These are phyloP conservation scores for Candida sanyaensis DNA, from an alignment of 1,139 yeast species.

Conservation along the genomic window DNA sequence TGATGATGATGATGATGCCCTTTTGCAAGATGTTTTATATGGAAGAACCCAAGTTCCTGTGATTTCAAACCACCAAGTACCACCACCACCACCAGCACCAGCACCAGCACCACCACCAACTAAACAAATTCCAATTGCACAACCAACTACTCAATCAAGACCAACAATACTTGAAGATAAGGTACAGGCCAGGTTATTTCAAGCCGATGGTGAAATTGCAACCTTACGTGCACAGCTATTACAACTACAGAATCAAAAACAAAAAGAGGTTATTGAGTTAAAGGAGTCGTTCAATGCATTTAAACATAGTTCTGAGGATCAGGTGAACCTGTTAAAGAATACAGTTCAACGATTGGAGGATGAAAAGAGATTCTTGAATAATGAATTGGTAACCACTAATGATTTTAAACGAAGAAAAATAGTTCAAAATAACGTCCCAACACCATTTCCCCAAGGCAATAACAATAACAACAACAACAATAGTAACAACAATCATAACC, in stretches of 20 bases:
- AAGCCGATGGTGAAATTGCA: constrained; percentile 77
- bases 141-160: not conserved
- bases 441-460: not conserved
- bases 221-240: constrained; percentile 67
- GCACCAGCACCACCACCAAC: too few species aligned
- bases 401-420: constrained; percentile 8
- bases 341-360: constrained; percentile 62
- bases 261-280: constrained; percentile 44
- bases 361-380: constrained; percentile 65
- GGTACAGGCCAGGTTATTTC: constrained; percentile 32
- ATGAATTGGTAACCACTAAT: constrained; percentile 35
- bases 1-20: constrained; percentile 44
- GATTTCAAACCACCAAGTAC: constrained; percentile 2
- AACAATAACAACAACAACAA: not conserved
- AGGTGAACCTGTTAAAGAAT: constrained; percentile 41
- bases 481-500: not conserved
- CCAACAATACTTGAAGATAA: constrained; percentile 12
- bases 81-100: too few species aligned
- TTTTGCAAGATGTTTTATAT: constrained; percentile 18
- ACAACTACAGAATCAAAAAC: constrained; percentile 46
- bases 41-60: constrained; percentile 9
- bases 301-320: constrained; percentile 38
- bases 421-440: not conserved
- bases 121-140: constrained; percentile 7
- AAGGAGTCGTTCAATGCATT: constrained; percentile 31